Base-by-base conservation (phyloP, 75 land plant genomes). In the Isoetes taiwanensis region DNA sequence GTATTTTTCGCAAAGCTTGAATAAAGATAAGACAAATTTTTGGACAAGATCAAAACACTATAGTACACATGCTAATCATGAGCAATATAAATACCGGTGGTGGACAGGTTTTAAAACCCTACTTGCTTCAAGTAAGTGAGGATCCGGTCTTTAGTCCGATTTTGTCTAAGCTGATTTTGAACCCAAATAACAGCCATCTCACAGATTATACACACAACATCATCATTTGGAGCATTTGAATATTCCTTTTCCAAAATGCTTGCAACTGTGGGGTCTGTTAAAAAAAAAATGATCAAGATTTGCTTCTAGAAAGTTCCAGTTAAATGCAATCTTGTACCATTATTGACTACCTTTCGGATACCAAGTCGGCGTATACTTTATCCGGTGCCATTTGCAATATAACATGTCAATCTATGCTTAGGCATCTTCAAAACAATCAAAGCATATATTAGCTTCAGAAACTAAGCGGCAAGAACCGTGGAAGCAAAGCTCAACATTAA, bases 171-270 rank as follows among this genome's bases (percentile, higher is more conserved):
- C 50, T 46, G 50, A 23, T 46, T 46, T 23, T 46, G 50, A 8
- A 46, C 50, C 50, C 50, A 46, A 46, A 46, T 23, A 16, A 46
- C 50, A 16, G 50, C 50, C 50, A 46, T 46, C 50, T 46, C 50
- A n/a, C 50, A 46, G 16, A 46, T 23, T 5, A 23, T 6, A n/a
- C 50, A 46, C 5, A 46, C 5, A 6, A 46, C 50, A 23, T 46
- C 50, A 23, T 46, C 50, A 6, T 23, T 23, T 3, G 23, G 25
- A 16, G 6, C 25, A 3, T 46, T 5, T 19, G 16, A 6, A 9
- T 37, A 9, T 19, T 46, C 50, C 50, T 46, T 46, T 6, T 46
- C 50, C 50, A 46, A n/a, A 5, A 46, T 23, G 23, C 50, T 46
- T 23, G 50, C 50, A 46, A 46, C n/a, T 46, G 23, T 19, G 50